Evolutionary conservation across 495 filamentous ascomycete genomes (phyloP).

Genomic region (Sordaria brevicollis): DNA sequence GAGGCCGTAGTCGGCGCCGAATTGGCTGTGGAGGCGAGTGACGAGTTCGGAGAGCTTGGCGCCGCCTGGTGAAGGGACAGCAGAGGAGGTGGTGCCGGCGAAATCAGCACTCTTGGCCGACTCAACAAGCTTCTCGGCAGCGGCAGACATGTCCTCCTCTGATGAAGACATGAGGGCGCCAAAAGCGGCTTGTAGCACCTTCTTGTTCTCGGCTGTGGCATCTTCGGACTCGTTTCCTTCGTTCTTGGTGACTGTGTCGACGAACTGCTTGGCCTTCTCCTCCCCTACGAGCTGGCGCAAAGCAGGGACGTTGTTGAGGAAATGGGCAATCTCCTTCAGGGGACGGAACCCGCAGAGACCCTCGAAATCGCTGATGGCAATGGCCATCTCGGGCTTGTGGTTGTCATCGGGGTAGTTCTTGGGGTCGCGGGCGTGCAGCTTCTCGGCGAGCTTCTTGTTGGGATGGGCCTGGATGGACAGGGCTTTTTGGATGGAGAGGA

Average conservation of each 20-base stretch:
- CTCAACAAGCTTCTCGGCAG: slow-evolving; percentile 55
- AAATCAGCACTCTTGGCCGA: slow-evolving; percentile 57
- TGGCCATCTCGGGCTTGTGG: slow-evolving; percentile 98
- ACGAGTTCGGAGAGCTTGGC: slow-evolving; percentile 68
- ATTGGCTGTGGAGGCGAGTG: slow-evolving; percentile 53
- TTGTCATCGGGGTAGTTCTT: slow-evolving; percentile 99
- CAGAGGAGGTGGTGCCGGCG: slow-evolving; percentile 47
- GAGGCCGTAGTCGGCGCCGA: slow-evolving; percentile 35
- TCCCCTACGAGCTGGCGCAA: slow-evolving; percentile 71
- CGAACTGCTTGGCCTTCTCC: slow-evolving; percentile 54
- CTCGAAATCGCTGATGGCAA: slow-evolving; percentile 92
- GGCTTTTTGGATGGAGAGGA: slow-evolving; percentile 86
- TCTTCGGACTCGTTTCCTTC: slow-evolving; percentile 44
- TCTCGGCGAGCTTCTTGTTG: slow-evolving; percentile 92
- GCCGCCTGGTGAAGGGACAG: slow-evolving; percentile 20
- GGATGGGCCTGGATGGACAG: slow-evolving; percentile 96
- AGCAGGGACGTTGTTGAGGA: slow-evolving; percentile 61
- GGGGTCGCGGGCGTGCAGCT: slow-evolving; percentile 73
- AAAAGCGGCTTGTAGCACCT: slow-evolving; percentile 64
- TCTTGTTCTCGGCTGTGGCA: slow-evolving; percentile 57
- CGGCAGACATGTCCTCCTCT: slow-evolving; percentile 50
- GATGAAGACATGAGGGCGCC: slow-evolving; percentile 68
- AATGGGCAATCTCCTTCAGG: slow-evolving; percentile 73
- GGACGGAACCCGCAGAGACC: slow-evolving; percentile 94
- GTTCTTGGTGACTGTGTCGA: slow-evolving; percentile 53